A percentile compares a stretch with the other conserved stretches of the same genome.
These are phyloP conservation scores for Spathaspora hagerdaliae DNA, from an alignment of 805 yeast species.

Conservation along the genomic window DNA sequence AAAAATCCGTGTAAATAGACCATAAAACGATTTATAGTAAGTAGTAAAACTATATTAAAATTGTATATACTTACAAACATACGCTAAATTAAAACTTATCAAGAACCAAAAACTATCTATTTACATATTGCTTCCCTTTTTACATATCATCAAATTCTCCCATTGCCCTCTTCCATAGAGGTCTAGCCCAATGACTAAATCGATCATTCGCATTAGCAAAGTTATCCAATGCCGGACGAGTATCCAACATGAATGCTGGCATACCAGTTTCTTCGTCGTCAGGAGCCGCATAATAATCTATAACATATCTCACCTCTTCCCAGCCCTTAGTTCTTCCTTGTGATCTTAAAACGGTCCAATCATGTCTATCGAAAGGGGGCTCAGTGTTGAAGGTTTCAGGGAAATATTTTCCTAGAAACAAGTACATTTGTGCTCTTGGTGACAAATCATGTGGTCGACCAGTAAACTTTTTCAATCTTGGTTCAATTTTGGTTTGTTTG, in stretches of 20 bases:
- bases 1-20: neutral
- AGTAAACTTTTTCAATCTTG: conserved; percentile 79
- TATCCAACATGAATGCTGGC: conserved; percentile 91
- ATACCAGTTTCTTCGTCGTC: conserved; percentile 80
- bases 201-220: conserved; percentile 64
- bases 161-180: conserved; percentile 68
- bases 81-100: too few relatives aligned
- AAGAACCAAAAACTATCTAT: conserved; percentile 9
- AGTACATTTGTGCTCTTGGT: conserved; percentile 77
- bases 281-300: conserved; percentile 95
- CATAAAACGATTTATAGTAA: too few relatives aligned
- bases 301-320: conserved; percentile 81
- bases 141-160: conserved; percentile 37
- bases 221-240: conserved; percentile 89
- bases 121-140: neutral
- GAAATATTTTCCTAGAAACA: conserved; percentile 60
- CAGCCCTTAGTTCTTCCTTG: conserved; percentile 45
- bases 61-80: too few relatives aligned
- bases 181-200: conserved; percentile 60
- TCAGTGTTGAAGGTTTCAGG: conserved; percentile 70
- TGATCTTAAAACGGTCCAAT: conserved; percentile 90
- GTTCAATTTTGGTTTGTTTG: conserved; percentile 49
- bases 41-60: too few relatives aligned
- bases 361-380: conserved; percentile 97
- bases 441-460: conserved; percentile 87